Conservation (phyloP, 768 basidiomycete genomes). For the Clitopilus hobsonii region DNA sequence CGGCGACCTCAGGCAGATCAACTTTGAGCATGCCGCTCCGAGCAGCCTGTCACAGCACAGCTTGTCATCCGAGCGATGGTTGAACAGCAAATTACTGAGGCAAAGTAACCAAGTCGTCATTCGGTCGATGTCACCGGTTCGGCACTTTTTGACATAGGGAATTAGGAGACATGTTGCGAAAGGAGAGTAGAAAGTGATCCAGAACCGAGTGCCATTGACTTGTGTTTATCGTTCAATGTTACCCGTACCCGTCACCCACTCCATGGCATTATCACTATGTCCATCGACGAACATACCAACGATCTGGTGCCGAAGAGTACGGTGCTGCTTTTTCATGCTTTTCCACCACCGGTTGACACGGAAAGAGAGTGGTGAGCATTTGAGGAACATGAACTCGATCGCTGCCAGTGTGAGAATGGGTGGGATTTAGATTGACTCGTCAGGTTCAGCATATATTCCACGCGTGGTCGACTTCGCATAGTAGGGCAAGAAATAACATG, state of each 20-base stretch:
- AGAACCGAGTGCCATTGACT: not conserved
- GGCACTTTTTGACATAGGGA: not conserved
- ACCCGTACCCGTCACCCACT: not conserved
- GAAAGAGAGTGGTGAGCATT: too few species aligned
- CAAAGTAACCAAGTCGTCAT: too few species aligned
- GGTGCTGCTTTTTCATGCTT: not conserved
- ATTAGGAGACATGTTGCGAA: not conserved
- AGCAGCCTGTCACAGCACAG: not conserved
- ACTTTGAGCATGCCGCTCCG: not conserved
- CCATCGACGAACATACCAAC: not conserved
- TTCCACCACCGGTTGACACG: not conserved
- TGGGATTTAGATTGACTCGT: too few species aligned
- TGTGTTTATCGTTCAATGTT: not conserved
- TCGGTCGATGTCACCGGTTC: not conserved
- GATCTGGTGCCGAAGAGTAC: not conserved
- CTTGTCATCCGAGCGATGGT: not conserved
- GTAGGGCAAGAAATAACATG: too few species aligned
- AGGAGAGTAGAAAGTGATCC: not conserved
- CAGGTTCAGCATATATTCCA: too few species aligned
- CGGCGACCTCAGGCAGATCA: not conserved
- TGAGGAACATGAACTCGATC: too few species aligned
- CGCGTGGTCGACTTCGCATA: too few species aligned
- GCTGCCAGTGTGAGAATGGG: too few species aligned
- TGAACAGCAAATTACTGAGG: not conserved
- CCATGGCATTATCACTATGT: not conserved